phyloP scores from a whole-genome alignment of 2,329 filamentous ascomycete species.

The Dothideomycetes sp. region DNA sequence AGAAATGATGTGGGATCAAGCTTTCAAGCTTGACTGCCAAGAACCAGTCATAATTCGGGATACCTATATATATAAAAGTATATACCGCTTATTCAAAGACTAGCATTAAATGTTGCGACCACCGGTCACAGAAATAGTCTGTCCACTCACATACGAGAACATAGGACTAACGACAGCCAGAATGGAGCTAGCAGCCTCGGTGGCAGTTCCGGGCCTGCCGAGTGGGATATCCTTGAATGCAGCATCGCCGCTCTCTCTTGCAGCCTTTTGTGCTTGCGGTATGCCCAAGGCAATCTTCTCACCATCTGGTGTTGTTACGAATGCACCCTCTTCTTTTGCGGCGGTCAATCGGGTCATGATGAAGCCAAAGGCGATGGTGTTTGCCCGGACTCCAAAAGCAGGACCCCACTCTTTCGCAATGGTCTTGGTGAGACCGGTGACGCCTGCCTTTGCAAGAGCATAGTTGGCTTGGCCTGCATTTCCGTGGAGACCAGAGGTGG shows the following conservation, averaged over 20 bases:
- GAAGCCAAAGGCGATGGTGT: constrained; percentile 75
- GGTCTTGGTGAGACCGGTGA: constrained; percentile 74
- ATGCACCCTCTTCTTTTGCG: constrained; percentile 74
- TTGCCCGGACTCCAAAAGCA: constrained; percentile 67
- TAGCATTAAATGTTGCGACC: constrained; percentile 58
- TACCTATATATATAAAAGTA: no score
- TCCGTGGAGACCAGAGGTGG: constrained; percentile 70
- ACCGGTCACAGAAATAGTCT: constrained; percentile 79
- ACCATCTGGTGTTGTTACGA: constrained; percentile 64
- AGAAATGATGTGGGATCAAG: no score
- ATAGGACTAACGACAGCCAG: constrained; percentile 70
- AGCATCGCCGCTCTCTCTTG: constrained; percentile 28
- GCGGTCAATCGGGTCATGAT: constrained; percentile 72
- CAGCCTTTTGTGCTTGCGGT: constrained; percentile 47
- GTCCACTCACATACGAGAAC: constrained; percentile 75
- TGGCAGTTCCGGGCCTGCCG: constrained; percentile 62
- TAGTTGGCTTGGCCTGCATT: constrained; percentile 92
- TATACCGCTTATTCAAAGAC: no score
- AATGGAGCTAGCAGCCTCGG: constrained; percentile 68
- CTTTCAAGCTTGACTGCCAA: no score
- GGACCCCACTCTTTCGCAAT: constrained; percentile 90
- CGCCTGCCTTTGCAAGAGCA: constrained; percentile 71
- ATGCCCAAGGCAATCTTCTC: constrained; percentile 67
- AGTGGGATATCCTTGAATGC: constrained; percentile 59
- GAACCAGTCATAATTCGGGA: no score